phyloP scores from a whole-genome alignment of 345 rosid genomes.

The Eucalyptus paniculata region DNA sequence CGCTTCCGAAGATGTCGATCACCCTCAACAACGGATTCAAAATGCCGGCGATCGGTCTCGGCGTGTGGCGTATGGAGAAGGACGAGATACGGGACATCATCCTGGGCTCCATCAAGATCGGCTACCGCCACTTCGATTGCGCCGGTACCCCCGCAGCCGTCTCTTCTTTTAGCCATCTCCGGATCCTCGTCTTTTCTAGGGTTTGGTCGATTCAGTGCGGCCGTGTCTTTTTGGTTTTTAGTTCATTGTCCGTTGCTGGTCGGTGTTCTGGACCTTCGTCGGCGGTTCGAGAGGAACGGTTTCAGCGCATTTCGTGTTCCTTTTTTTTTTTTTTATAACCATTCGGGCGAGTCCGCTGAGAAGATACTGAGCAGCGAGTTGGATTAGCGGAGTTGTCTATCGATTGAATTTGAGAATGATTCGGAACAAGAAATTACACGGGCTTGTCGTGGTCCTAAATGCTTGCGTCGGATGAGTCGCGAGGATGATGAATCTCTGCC shows the following conservation, averaged over 20 bases:
- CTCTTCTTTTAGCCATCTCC: neutral
- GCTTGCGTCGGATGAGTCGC: neutral
- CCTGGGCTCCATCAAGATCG: slow-evolving; percentile 60
- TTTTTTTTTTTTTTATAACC: neutral
- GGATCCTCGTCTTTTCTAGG: neutral
- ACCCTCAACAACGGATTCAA: slow-evolving; percentile 66
- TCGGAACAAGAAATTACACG: neutral
- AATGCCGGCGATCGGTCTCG: slow-evolving; percentile 73
- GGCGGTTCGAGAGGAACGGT: neutral
- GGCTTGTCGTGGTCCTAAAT: neutral
- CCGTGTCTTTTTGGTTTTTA: neutral
- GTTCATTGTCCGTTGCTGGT: too few species aligned
- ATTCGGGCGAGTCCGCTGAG: neutral
- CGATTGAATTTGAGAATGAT: neutral
- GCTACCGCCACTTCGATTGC: slow-evolving; percentile 91
- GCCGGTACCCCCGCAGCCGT: slow-evolving; percentile 29
- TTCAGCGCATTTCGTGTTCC: neutral
- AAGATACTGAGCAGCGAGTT: neutral
- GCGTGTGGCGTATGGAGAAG: slow-evolving; percentile 82
- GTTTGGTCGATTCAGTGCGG: neutral
- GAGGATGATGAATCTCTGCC: neutral
- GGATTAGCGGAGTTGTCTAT: neutral
- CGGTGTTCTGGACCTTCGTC: neutral
- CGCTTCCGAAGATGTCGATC: slow-evolving; percentile 25
- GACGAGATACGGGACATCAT: slow-evolving; percentile 57